Conservation (phyloP, 2,329 filamentous ascomycete species). For the Phoma sp. region DNA sequence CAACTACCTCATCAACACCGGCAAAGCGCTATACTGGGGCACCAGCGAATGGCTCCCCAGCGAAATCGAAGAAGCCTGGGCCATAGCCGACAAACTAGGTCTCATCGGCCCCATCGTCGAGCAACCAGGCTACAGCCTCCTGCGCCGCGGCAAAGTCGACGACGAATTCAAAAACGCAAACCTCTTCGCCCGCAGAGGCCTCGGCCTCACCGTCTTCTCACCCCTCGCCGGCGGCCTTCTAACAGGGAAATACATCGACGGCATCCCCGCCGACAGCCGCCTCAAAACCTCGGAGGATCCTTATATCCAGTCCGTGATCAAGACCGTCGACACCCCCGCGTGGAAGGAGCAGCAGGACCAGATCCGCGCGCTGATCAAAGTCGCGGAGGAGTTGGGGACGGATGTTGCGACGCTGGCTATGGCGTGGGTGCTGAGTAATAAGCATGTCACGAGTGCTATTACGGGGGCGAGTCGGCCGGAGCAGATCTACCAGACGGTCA, state of each 20-base stretch:
- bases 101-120: conserved; percentile 62
- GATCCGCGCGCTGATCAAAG: conserved; percentile 55
- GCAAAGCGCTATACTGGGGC: conserved; percentile 72
- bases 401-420: conserved; percentile 54
- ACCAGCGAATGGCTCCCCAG: conserved; percentile 65
- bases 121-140: conserved; percentile 64
- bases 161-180: conserved; percentile 62
- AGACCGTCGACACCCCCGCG: conserved; percentile 54
- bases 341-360: conserved; percentile 65
- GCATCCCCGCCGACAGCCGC: conserved; percentile 64
- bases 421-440: conserved; percentile 47
- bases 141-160: conserved; percentile 64
- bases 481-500: conserved; percentile 48
- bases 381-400: conserved; percentile 69
- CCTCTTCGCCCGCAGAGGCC: conserved; percentile 59
- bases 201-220: conserved; percentile 62
- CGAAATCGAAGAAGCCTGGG: conserved; percentile 65
- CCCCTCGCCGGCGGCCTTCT: conserved; percentile 63
- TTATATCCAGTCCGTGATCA: conserved; percentile 55
- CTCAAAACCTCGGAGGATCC: conserved; percentile 63
- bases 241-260: conserved; percentile 68
- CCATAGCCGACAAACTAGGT: conserved; percentile 65
- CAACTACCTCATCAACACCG: conserved; percentile 72
- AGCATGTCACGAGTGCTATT: conserved; percentile 38
- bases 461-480: conserved; percentile 40